Conservation (phyloP, 768 basidiomycete genomes). For the Sistotremastrum suecicum region DNA sequence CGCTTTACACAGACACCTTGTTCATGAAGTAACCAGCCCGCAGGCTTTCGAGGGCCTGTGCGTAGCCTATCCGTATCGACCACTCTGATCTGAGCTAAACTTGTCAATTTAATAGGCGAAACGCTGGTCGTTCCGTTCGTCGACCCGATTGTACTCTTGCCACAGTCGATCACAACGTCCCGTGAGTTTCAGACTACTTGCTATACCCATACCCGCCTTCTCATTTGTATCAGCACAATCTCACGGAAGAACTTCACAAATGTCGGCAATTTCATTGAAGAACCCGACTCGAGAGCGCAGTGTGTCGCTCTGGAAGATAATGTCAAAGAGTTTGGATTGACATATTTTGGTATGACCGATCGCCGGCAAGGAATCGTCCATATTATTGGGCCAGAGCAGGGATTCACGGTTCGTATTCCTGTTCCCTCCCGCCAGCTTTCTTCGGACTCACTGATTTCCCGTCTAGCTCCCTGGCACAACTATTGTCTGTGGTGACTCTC, state of each 20-base stretch:
- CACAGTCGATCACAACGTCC: slow-evolving; percentile 80
- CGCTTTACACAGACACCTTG: slow-evolving; percentile 12
- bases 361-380: slow-evolving; percentile 82
- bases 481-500: slow-evolving; percentile 86
- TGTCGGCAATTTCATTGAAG: slow-evolving; percentile 60
- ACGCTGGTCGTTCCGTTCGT: slow-evolving; percentile 62
- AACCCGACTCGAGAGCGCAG: slow-evolving; percentile 78
- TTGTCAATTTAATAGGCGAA: slow-evolving; percentile 32
- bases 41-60: slow-evolving; percentile 85
- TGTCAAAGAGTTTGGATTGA: slow-evolving; percentile 82
- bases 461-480: slow-evolving; percentile 58
- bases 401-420: slow-evolving; percentile 51
- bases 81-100: slow-evolving; percentile 3
- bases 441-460: slow-evolving; percentile 2
- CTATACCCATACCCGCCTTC: neutral
- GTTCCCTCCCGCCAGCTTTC: neutral
- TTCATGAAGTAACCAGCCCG: slow-evolving; percentile 90
- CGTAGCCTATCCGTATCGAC: slow-evolving; percentile 13
- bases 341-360: slow-evolving; percentile 85
- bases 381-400: slow-evolving; percentile 88
- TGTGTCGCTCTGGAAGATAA: slow-evolving; percentile 76
- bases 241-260: slow-evolving; percentile 65
- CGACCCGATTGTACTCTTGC: slow-evolving; percentile 82
- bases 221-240: slow-evolving; percentile 33
- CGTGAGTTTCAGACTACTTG: slow-evolving; percentile 32